Evolutionary conservation across 441 rosid genomes (phyloP), one percentile per base, ranked within the genome.

Genomic region (Aleurites moluccanus): DNA sequence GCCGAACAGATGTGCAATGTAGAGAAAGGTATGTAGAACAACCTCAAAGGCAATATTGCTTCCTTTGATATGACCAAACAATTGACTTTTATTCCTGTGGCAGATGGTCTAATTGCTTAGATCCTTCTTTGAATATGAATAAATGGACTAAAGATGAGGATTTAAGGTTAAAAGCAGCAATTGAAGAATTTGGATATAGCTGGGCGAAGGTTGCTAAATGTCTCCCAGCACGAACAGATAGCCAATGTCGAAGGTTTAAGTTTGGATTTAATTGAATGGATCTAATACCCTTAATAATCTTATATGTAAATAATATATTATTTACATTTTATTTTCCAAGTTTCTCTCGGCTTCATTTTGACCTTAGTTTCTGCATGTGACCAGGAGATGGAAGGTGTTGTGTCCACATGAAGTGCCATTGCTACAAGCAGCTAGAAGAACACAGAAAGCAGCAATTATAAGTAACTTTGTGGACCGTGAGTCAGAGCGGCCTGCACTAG

Each of bases 141-240:
- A 65, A 63, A 69, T 96, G 98, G 98, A 88, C 93, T 10, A 86
- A 86, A 77, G 92, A 87, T 81, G 99, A 96, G 80, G 97, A 96
- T 78, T 82, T 70, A 67, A 84, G 75, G 82, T 82, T 96, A 81
- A 87, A 85, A 78, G 88, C 84, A 65, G 95, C 92, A 28, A 77
- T 88, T 73, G 70, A 77, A 79, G 88, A 90, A 80, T 84, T 83
- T 62, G 94, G 95, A 64, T 71, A 83, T 80, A 69, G 83, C 80
- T 96, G 99, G 99, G 81, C 97, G 52, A 92, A 86, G 82, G 81
- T 96, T 74, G 96, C 99, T 75, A 75, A 83, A 59, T 74, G 56
- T 72, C 40, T 96, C 80, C 69, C 89, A 69, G 76, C 87, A 73
- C 96, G 98, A 72, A 96, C 98, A 20, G 97, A 94, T 77, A 94